phyloP scores from a whole-genome alignment of 768 basidiomycete genomes.

The Auricularia heimuer region DNA sequence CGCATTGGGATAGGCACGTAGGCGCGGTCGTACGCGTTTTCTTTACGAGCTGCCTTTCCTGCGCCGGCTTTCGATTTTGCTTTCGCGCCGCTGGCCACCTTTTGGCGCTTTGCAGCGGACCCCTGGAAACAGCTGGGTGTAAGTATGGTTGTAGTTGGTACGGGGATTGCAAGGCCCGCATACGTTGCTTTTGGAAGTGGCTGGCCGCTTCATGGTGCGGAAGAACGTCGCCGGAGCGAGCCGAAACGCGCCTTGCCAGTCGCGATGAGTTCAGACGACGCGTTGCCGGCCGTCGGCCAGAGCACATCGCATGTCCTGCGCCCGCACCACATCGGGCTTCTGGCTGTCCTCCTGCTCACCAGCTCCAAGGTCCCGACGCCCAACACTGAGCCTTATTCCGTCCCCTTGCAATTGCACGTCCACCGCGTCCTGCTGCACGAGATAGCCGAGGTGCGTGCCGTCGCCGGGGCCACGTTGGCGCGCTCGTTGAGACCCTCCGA shows the following conservation, averaged over 20 bases:
- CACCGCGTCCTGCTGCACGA: constrained; percentile 62
- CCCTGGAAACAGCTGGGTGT: neutral
- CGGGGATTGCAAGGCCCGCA: constrained; percentile 16
- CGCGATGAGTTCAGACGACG: neutral
- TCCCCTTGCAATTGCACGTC: constrained; percentile 49
- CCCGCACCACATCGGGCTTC: constrained; percentile 67
- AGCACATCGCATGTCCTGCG: constrained; percentile 42
- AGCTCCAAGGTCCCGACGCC: constrained; percentile 21
- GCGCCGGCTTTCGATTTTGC: neutral
- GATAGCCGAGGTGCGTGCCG: constrained; percentile 47
- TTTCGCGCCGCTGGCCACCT: neutral
- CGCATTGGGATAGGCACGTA: constrained; percentile 48
- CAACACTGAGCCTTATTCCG: constrained; percentile 35
- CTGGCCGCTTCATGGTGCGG: constrained; percentile 22
- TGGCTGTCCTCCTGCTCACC: constrained; percentile 50
- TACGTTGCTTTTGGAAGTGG: constrained; percentile 3
- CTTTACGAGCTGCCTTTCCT: neutral
- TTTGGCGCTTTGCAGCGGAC: neutral
- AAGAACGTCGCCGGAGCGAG: neutral
- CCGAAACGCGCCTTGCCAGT: neutral
- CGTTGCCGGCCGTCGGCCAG: neutral
- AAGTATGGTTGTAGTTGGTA: too few relatives aligned
- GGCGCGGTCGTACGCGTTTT: constrained; percentile 39
- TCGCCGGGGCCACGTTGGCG: neutral
- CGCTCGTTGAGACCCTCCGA: neutral